Percentiles rank a stretch among this genome's conserved stretches.
phyloP scores from a whole-genome alignment of 805 yeast species.

The Yamadazyma endophytica region DNA sequence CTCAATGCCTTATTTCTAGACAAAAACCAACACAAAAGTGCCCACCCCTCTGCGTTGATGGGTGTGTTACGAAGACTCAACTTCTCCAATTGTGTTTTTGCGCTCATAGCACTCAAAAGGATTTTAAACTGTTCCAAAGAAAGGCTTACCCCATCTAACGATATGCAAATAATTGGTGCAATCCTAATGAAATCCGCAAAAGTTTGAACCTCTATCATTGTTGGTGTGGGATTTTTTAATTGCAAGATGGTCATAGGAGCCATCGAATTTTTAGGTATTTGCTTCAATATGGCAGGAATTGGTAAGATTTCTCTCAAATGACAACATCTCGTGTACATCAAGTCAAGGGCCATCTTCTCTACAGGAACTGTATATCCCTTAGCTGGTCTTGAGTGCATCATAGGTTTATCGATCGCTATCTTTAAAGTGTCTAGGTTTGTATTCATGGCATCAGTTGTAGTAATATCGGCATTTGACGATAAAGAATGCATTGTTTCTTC shows the following conservation, averaged over 20 bases:
- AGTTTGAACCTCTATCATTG: slow-evolving; percentile 80
- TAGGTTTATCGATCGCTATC: slow-evolving; percentile 31
- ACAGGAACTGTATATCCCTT: slow-evolving; percentile 29
- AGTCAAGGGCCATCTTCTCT: slow-evolving; percentile 54
- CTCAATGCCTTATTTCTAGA: slow-evolving; percentile 55
- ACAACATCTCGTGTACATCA: slow-evolving; percentile 86
- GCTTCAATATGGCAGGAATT: slow-evolving; percentile 77
- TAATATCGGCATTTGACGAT: not conserved
- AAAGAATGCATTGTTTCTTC: slow-evolving; percentile 8
- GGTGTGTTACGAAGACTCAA: slow-evolving; percentile 76
- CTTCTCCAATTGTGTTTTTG: slow-evolving; percentile 64
- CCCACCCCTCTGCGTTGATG: slow-evolving; percentile 73
- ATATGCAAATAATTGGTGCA: slow-evolving; percentile 72
- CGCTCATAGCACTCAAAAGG: slow-evolving; percentile 64
- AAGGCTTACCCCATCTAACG: slow-evolving; percentile 75
- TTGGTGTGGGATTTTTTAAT: slow-evolving; percentile 83
- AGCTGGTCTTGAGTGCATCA: slow-evolving; percentile 16
- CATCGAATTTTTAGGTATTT: slow-evolving; percentile 67
- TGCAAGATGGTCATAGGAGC: slow-evolving; percentile 71
- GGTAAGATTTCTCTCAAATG: slow-evolving; percentile 89
- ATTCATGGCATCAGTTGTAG: slow-evolving; percentile 7
- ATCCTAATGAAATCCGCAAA: slow-evolving; percentile 85
- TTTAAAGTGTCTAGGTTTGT: slow-evolving; percentile 20
- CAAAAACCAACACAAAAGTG: slow-evolving; percentile 68
- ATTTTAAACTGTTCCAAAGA: slow-evolving; percentile 74